Base-by-base conservation (phyloP, 768 basidiomycete genomes). In the Suillus subluteus region DNA sequence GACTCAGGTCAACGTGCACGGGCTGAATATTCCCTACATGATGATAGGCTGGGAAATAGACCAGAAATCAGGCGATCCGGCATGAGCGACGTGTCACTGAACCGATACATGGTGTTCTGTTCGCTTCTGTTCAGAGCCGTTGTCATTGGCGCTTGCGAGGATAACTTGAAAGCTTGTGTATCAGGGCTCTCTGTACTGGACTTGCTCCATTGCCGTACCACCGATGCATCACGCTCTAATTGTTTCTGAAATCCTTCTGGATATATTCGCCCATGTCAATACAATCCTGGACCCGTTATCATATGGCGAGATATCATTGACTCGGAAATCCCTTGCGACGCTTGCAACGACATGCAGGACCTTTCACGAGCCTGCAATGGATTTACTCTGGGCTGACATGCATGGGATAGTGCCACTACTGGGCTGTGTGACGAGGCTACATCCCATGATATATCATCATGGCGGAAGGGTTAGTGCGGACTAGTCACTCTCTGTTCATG, bases 361-460 rank as follows among this genome's bases (percentile, higher is more conserved):
- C 35, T 56, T 56, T 35, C 6, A 56, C 55, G 55, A 56, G 35
- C 55, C 55, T 6, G 55, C 55, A 13, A 56, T 56, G 55, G 35
- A 56, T 37, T 35, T 35, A 6, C 55, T 56, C 11, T 56, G 55
- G 55, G 55, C 55, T n/a, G 35, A 37, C 32, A n/a, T 56, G 11
- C 21, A 56, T n/a, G 55, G 55, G 21, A 35, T 56, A 56, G 32
- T 35, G n/a, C 55, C 55, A 37, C 12, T 56, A 12, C 32, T 56
- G 12, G 55, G 55, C 21, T 56, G 55, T 56, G 55, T 56, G n/a
- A 56, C 55, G 21, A 56, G 55, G 55, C 35, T 56, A 13, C 32
- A 56, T 56, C 55, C 35, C 21, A 56, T 56, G 35, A 56, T 56
- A 56, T 56, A 56, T 35, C 55, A 56, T 56, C 55, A 56, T 56